phyloP scores from a whole-genome alignment of 1,284 basidiomycete species.

The Tetrapyrgos nigripes region DNA sequence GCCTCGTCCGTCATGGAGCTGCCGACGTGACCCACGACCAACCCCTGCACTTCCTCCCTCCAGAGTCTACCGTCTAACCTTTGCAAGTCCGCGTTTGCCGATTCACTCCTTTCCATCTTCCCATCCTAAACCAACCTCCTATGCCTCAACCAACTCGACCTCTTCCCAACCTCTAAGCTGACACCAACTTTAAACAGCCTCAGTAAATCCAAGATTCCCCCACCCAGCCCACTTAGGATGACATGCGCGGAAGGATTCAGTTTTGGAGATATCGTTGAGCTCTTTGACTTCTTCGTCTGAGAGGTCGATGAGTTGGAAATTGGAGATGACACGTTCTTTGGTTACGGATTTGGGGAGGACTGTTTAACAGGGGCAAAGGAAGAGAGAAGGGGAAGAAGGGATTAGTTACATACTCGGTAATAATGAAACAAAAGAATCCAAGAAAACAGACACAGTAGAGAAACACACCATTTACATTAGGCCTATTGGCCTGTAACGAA shows the following conservation, averaged over 20 bases:
- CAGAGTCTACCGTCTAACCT: too few species aligned
- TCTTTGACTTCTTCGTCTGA: constrained; percentile 61
- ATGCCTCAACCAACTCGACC: too few species aligned
- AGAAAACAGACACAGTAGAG: constrained; percentile 20
- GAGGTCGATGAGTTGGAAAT: constrained; percentile 62
- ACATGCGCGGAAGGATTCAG: constrained; percentile 64
- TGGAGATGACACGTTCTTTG: constrained; percentile 60
- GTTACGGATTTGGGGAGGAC: constrained; percentile 73
- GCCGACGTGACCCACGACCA: too few species aligned
- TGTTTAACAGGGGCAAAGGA: constrained; percentile 31
- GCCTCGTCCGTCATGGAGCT: too few species aligned
- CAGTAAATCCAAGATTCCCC: constrained; percentile 67
- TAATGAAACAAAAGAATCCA: constrained; percentile 6
- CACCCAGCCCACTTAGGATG: constrained; percentile 68
- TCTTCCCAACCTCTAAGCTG: too few species aligned
- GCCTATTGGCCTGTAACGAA: constrained; percentile 70
- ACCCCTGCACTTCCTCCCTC: too few species aligned
- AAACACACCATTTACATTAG: constrained; percentile 53
- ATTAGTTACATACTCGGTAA: neutral
- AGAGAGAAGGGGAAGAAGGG: constrained; percentile 1
- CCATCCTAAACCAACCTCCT: too few species aligned
- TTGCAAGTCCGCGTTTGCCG: too few species aligned
- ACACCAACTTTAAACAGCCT: constrained; percentile 30
- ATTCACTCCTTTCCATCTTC: too few species aligned
- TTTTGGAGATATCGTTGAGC: constrained; percentile 63